Percentiles rank a stretch among this genome's conserved stretches.
These are phyloP conservation scores for Saccharomycopsis vini DNA, from an alignment of 805 yeast genomes.

Conservation along the genomic window DNA sequence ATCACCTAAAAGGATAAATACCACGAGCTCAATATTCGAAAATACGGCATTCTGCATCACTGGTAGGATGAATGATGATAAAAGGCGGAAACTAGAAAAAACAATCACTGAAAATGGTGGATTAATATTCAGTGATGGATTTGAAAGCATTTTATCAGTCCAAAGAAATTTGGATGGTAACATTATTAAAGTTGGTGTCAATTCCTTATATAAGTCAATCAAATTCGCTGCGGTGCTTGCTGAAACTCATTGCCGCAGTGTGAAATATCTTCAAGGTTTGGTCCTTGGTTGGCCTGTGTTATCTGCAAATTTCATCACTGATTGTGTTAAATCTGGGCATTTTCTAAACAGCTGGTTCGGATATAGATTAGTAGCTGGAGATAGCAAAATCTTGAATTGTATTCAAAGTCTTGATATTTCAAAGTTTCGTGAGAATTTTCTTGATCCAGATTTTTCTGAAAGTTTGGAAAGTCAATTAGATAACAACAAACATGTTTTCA, in stretches of 20 bases:
- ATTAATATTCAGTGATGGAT: conserved; percentile 28
- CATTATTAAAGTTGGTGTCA: conserved; percentile 16
- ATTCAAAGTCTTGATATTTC: conserved; percentile 42
- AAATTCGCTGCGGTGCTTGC: conserved; percentile 63
- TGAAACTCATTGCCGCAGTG: conserved; percentile 49
- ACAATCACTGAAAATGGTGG: conserved; percentile 28
- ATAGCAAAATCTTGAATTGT: conserved; percentile 37
- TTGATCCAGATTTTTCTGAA: conserved; percentile 19
- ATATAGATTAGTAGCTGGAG: conserved; percentile 68
- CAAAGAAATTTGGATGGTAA: conserved; percentile 5
- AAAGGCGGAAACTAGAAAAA: conserved; percentile 2
- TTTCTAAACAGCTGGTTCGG: conserved; percentile 35
- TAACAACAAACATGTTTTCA: conserved; percentile 29
- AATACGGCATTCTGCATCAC: conserved; percentile 20
- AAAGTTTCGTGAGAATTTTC: conserved; percentile 33
- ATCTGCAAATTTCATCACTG: conserved; percentile 46
- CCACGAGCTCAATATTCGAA: conserved; percentile 15
- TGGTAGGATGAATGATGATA: conserved; percentile 9
- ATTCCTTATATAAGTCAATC: conserved; percentile 21
- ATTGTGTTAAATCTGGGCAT: conserved; percentile 31
- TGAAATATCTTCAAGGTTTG: conserved; percentile 67
- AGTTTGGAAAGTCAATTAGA: conserved; percentile 33
- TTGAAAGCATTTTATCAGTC: conserved; percentile 24
- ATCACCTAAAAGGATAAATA: conserved; percentile 16
- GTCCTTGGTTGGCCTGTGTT: conserved; percentile 84